Percentiles rank a stretch among this genome's conserved stretches.
These are phyloP conservation scores for Mortierella sp. DNA, from an alignment of 371 early-diverging fungal species.

Conservation along the genomic window DNA sequence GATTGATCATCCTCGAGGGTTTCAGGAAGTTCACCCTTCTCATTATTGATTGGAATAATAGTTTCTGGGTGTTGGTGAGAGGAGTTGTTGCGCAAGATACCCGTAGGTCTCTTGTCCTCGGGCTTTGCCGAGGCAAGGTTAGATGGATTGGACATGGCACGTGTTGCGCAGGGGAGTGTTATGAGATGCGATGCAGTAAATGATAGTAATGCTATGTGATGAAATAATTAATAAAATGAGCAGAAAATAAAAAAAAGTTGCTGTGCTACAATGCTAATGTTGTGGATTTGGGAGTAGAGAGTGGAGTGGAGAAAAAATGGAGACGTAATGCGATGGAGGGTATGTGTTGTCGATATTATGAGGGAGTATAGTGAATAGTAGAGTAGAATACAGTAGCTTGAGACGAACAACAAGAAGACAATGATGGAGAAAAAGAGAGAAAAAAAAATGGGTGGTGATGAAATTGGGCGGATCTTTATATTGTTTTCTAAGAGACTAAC, in stretches of 20 bases:
- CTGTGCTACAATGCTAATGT: conserved; percentile 6
- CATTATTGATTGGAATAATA: conserved; percentile 25
- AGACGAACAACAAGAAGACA: background rate
- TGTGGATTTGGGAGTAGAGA: background rate
- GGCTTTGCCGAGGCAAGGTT: conserved; percentile 15
- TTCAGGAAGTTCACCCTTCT: conserved; percentile 31
- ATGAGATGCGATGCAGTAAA: background rate
- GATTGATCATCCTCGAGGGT: conserved; percentile 23
- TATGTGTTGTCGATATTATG: background rate
- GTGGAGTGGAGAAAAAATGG: background rate
- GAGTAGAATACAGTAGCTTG: conserved; percentile 6
- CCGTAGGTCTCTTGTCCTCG: conserved; percentile 20
- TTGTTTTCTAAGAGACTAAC: no score
- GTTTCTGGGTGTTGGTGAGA: conserved; percentile 18
- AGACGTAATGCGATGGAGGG: background rate
- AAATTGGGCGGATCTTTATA: conserved; percentile 2
- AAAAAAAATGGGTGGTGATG: background rate
- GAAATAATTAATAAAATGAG: background rate
- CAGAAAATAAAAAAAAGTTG: background rate
- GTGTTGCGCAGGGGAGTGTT: background rate
- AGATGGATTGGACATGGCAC: conserved; percentile 39
- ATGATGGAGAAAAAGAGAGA: background rate
- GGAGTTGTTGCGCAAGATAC: conserved; percentile 44
- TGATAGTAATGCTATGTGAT: background rate
- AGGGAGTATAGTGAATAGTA: background rate